Base-by-base conservation (phyloP, 2,329 filamentous ascomycete genomes). In the Amylocarpus encephaloides region DNA sequence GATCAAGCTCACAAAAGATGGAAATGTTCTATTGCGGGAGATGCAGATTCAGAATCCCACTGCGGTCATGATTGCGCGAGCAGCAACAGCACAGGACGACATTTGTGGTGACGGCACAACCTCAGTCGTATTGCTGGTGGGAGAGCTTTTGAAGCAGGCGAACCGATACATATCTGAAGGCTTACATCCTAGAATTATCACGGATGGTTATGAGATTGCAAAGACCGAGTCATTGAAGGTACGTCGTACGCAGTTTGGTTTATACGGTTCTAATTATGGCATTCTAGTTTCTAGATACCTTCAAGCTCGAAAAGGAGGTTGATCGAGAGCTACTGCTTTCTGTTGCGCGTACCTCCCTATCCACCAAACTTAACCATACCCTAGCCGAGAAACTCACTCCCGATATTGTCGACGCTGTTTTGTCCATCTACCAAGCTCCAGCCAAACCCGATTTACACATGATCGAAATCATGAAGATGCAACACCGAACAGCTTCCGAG, bases 391-490 rank as follows among this genome's bases (percentile, higher is more conserved):
- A 91, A 68, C 83, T 98, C 55, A 97, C 91, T 0, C 90, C 93
- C 51, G 87, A 89, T 63, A 95, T 98, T 64, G 93, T 97, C 65
- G 93, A 98, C 68, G 88, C 93, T 52, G 93, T 98, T 43, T 83
- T 98, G 50, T 82, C 93, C 58, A 98, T 98, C 68, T 91, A 96
- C 75, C 80, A 90, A 68, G 76, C 88, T 15, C 88, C 88, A 22
- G 83, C 82, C 56, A 97, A 97, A 75, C 94, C 94, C 50, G 93
- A 98, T 72, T 72, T 98, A 65, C 92, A 97, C 76, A 98, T 98
- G 93, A 80, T 98, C 60, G 93, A 98, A 73, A 97, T 98, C 64
- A 98, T 98, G 93, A 97, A 95, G 70, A 97, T 98, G 92, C 93
- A 98, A 74, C 93, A 98, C 75, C 87, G 92, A 62, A 90, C 88